phyloP scores from a whole-genome alignment of 108 stramenopile genomes.

The Cyclotella choctawhatcheeana region DNA sequence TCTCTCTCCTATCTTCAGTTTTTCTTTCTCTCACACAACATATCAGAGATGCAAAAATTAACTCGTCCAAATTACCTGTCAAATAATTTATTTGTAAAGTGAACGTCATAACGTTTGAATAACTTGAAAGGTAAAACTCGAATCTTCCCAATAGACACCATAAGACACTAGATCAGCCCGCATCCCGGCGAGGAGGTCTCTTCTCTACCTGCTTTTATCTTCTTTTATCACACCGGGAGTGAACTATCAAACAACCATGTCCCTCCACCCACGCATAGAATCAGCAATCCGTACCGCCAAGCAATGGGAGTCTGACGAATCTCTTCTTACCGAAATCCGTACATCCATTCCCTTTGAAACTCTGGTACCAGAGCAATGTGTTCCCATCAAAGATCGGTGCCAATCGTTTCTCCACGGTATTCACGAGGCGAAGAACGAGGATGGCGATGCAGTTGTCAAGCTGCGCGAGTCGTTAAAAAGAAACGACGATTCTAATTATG shows the following conservation, averaged over 20 bases:
- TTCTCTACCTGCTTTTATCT: no score
- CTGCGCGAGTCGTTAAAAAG: not conserved
- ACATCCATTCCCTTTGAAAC: conserved; percentile 58
- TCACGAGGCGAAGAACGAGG: not conserved
- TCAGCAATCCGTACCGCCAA: conserved; percentile 58
- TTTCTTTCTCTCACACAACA: no score
- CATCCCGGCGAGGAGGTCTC: no score
- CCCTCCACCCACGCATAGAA: conserved; percentile 45
- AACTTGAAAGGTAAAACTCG: no score
- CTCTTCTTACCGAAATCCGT: conserved; percentile 62
- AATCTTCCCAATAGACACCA: no score
- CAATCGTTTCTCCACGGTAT: conserved; percentile 7
- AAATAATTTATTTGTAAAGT: no score
- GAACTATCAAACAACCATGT: conserved; percentile 17
- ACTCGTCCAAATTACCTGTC: no score
- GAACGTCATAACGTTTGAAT: no score
- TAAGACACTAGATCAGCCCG: no score
- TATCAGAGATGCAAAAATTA: no score
- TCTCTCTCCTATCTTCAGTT: no score
- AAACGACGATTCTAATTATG: conserved; percentile 42
- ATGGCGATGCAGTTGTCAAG: not conserved
- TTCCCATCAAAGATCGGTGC: conserved; percentile 24
- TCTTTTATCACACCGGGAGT: no score
- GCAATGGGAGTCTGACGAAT: conserved; percentile 64
- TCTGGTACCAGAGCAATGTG: conserved; percentile 39